phyloP scores from a whole-genome alignment of 2,329 filamentous ascomycete species.

The Lasiodiplodia theobromae region DNA sequence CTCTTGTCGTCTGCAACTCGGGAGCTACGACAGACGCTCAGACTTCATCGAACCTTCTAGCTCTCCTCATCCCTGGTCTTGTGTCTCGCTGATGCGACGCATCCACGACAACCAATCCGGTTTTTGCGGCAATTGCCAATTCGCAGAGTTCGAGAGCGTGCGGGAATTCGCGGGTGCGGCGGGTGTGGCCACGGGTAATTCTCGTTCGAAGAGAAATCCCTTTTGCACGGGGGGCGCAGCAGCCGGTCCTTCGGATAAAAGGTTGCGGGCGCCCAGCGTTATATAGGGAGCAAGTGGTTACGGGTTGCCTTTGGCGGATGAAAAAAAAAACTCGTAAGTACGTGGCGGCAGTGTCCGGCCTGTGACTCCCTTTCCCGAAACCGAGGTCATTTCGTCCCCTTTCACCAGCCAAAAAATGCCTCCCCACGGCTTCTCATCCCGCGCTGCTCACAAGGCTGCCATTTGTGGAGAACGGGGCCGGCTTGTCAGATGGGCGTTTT shows the following conservation, averaged over 20 bases:
- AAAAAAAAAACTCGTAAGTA: not conserved
- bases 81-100: not conserved
- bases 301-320: slow-evolving; percentile 9
- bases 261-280: slow-evolving; percentile 14
- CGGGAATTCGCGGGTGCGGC: not conserved
- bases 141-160: not conserved
- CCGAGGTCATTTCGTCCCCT: slow-evolving; percentile 4
- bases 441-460: not conserved
- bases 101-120: not conserved
- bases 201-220: not conserved
- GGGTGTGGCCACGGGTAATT: not conserved
- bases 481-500: not conserved
- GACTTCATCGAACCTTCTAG: not conserved
- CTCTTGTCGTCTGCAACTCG: not conserved
- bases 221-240: not conserved
- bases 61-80: not conserved
- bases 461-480: not conserved
- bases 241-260: not conserved
- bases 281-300: slow-evolving; percentile 23
- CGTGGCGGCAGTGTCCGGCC: not conserved
- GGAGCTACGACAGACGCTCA: too few species aligned
- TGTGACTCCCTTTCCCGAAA: not conserved
- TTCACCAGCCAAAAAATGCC: not conserved
- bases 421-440: not conserved
- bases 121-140: not conserved